Conservation (phyloP, 257 asterid species). For the Solanum paucissectum region DNA sequence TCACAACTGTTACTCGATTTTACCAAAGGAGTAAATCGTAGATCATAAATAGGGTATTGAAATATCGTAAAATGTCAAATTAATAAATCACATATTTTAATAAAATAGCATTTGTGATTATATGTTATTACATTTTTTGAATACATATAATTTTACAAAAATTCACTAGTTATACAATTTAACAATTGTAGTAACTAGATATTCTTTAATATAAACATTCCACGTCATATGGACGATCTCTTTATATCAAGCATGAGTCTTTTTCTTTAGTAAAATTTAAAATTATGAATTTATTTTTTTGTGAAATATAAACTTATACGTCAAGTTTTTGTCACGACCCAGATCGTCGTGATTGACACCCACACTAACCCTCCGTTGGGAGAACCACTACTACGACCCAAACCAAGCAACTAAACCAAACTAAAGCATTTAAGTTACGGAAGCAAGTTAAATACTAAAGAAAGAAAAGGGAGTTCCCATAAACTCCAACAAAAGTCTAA, state of each 20-base stretch:
- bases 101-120: too few relatives aligned
- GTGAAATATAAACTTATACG: neutral
- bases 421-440: too few relatives aligned
- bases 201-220: too few relatives aligned
- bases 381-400: too few relatives aligned
- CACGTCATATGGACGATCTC: neutral
- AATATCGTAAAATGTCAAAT: neutral
- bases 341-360: too few relatives aligned
- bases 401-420: too few relatives aligned
- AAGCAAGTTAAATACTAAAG: too few relatives aligned
- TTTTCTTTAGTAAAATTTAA: neutral
- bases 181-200: neutral
- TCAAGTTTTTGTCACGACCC: neutral
- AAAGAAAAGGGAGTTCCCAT: too few relatives aligned
- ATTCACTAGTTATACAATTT: neutral
- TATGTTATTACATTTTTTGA: too few relatives aligned
- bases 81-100: neutral
- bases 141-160: too few relatives aligned
- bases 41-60: neutral
- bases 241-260: neutral
- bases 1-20: neutral
- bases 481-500: too few relatives aligned
- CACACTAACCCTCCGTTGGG: too few relatives aligned
- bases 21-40: neutral
- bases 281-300: neutral